Conservation (phyloP, 163 green algal species). For the Prototheca wickerhamii region DNA sequence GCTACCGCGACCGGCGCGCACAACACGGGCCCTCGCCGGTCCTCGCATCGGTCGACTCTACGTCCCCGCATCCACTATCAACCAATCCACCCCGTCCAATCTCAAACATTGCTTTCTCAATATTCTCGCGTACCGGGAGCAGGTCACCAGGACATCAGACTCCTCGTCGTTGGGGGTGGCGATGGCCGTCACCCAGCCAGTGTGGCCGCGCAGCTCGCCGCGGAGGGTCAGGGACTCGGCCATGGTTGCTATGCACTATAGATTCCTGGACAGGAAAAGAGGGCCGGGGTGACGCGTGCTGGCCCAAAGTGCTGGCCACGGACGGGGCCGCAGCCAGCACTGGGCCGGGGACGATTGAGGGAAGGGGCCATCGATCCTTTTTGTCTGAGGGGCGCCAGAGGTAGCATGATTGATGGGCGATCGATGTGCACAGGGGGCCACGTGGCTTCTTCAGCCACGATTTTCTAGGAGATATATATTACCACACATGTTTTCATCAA, state of each 20-base stretch:
- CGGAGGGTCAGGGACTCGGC: slow-evolving; percentile 76
- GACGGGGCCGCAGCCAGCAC: not conserved
- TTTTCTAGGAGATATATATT: no score
- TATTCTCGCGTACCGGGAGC: slow-evolving; percentile 63
- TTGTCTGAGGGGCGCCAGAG: no score
- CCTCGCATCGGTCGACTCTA: not conserved
- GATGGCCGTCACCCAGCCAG: slow-evolving; percentile 87
- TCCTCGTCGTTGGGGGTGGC: slow-evolving; percentile 90
- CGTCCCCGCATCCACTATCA: slow-evolving; percentile 2
- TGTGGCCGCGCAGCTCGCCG: slow-evolving; percentile 75
- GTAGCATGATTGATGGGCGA: no score
- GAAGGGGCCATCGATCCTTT: no score
- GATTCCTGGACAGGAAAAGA: not conserved
- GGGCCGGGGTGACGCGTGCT: not conserved
- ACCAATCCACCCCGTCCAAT: no score
- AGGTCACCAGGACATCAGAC: slow-evolving; percentile 88
- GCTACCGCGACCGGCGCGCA: not conserved
- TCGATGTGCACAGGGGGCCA: no score
- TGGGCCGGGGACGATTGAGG: no score
- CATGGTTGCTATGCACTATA: no score
- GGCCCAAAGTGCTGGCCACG: not conserved
- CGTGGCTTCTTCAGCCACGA: no score
- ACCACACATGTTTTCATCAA: no score
- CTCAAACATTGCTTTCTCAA: not conserved
- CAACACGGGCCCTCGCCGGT: not conserved